These are phyloP conservation scores for Lantana camara DNA, from an alignment of 257 asterid species.

Conservation along the genomic window DNA sequence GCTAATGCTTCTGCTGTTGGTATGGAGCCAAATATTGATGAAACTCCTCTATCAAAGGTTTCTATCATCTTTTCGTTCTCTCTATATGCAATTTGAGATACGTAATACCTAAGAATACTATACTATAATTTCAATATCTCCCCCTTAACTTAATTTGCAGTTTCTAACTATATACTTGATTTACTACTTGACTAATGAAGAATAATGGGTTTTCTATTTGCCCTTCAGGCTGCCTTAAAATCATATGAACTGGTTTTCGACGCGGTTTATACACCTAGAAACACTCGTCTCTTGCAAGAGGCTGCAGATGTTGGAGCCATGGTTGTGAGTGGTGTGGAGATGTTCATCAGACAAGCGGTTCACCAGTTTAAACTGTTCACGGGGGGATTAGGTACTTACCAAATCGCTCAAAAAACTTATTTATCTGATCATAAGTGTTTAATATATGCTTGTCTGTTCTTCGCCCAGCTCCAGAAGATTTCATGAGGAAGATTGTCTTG, in stretches of 20 bases:
- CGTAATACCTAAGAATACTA: too few species aligned
- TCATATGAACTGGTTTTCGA: conserved; percentile 69
- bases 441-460: neutral
- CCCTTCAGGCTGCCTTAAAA: conserved; percentile 46
- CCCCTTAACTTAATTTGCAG: neutral
- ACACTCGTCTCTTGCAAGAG: conserved; percentile 62
- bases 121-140: too few species aligned
- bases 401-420: conserved; percentile 1
- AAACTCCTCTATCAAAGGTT: conserved; percentile 70
- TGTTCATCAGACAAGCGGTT: conserved; percentile 74
- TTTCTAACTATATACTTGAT: neutral
- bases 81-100: neutral
- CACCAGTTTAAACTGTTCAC: conserved; percentile 69
- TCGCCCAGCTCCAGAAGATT: conserved; percentile 68
- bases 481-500: conserved; percentile 67
- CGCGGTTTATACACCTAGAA: conserved; percentile 71
- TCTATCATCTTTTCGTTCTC: neutral
- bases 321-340: conserved; percentile 76
- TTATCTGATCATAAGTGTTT: neutral
- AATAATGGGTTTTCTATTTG: neutral
- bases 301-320: conserved; percentile 69
- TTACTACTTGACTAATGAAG: neutral
- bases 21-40: conserved; percentile 58
- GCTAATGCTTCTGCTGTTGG: conserved; percentile 76
- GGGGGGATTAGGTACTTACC: conserved; percentile 54